Evolutionary conservation across 768 basidiomycete genomes (phyloP), one percentile per base, ranked within the genome.

Genomic region (Mycena maculata): DNA sequence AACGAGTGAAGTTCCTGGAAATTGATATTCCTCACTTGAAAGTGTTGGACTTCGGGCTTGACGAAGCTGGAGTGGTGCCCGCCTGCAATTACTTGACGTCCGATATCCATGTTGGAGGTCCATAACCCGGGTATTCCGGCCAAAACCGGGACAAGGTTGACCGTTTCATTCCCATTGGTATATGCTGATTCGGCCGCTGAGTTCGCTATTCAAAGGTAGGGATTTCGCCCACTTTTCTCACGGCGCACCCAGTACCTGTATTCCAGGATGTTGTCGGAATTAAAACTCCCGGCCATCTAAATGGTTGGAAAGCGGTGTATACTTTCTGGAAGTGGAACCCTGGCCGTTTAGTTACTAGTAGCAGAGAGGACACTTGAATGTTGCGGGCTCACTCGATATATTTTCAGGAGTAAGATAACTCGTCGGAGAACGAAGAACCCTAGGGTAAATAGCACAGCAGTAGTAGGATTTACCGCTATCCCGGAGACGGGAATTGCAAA

Each of bases 41-140:
- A 1, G 77, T 69, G 16, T 31, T 61, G 63, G 22, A 50, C 47
- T 50, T 74, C 69, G 2, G 84, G 81, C 66, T 87, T 87, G 45
- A 79, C 56, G 48, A 82, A 85, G 52, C 71, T 78, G 1, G 76
- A 76, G 52, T 80, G 82, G 36, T 80, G 78, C 2, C 79, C 80
- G 4, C 83, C 84, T 1, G 69, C 73, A 8, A 76, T 71, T n/a
- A 85, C 78, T 72, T 86, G 86, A 10, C 84, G 79, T 12, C 78
- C 81, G 5, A 86, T 80, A 42, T 86, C 83, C 22, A 87, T 63
- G 61, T 85, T 86, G 20, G 81, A 77, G 2, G 83, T 83, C 67
- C 80, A 84, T 25, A 86, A 73, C 0, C 72, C 72, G 0, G 83
- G 76, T 5, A 63, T 59, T 0, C 85, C 85, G 0, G 70, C 62